These are phyloP conservation scores for Hippophae gyantsensis DNA, from an alignment of 306 rosid genomes.

Conservation along the genomic window DNA sequence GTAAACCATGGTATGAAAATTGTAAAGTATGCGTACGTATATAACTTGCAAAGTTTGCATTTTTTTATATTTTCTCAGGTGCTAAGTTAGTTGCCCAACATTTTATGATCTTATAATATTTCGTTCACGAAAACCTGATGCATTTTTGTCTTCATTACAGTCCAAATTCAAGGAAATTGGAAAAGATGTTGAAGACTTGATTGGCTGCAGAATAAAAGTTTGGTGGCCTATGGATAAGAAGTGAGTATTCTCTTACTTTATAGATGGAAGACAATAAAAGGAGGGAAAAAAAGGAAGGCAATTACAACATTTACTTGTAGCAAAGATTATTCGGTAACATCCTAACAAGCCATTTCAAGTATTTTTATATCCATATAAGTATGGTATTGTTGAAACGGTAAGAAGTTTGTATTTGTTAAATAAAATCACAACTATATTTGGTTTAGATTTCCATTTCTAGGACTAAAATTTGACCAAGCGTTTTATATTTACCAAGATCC, in stretches of 20 bases:
- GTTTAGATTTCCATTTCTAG: no score
- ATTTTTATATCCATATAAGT: no score
- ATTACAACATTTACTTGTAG: neutral
- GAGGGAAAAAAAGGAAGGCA: neutral
- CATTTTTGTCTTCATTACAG: constrained; percentile 31
- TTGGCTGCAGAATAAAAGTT: constrained; percentile 89
- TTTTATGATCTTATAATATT: neutral
- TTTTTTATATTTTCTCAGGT: neutral
- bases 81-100: neutral
- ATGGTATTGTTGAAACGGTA: no score
- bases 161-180: constrained; percentile 47
- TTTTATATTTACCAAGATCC: no score
- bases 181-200: constrained; percentile 67
- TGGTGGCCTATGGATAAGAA: constrained; percentile 98
- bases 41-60: no score
- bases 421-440: no score
- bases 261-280: neutral
- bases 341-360: neutral
- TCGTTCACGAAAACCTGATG: constrained; percentile 15
- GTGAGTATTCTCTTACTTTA: constrained; percentile 31
- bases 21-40: no score
- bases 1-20: no score
- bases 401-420: no score
- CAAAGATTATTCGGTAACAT: neutral
- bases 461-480: no score